These are phyloP conservation scores for Gnetum montanum DNA, from an alignment of 75 land plant genomes.

Conservation along the genomic window DNA sequence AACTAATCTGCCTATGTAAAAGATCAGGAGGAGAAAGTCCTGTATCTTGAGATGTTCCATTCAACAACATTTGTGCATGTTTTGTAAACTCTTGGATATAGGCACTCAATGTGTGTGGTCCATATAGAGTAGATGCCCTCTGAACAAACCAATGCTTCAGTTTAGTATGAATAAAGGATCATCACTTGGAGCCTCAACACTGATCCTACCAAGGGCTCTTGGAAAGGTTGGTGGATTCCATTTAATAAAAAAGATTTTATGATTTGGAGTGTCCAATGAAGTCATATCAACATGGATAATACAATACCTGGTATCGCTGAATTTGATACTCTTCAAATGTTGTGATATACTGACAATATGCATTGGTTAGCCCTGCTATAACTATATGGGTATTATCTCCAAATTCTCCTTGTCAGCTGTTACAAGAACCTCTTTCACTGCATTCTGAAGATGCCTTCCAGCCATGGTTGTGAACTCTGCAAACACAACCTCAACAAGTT, in stretches of 20 bases:
- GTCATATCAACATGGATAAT: too few species aligned
- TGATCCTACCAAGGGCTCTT: too few species aligned
- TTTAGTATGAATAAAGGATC: too few species aligned
- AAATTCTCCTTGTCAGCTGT: constrained; percentile 36
- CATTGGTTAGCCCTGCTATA: constrained; percentile 85
- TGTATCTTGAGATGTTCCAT: constrained; percentile 14
- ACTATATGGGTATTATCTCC: constrained; percentile 48
- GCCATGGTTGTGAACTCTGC: constrained; percentile 98
- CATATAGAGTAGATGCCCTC: constrained; percentile 77
- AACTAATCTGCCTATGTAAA: constrained; percentile 42
- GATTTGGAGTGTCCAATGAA: too few species aligned
- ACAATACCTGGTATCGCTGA: constrained; percentile 60
- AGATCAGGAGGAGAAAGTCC: constrained; percentile 72
- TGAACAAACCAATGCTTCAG: constrained; percentile 20
- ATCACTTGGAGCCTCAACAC: too few species aligned
- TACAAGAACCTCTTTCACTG: constrained; percentile 55
- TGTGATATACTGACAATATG: constrained; percentile 93
- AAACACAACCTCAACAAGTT: too few species aligned
- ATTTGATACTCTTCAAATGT: constrained; percentile 91
- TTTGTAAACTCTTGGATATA: constrained; percentile 85
- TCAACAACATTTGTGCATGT: constrained; percentile 47
- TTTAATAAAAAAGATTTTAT: too few species aligned
- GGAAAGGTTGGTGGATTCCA: too few species aligned
- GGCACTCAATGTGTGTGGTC: constrained; percentile 71
- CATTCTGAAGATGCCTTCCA: constrained; percentile 89